These are phyloP conservation scores for Flueggea neowawraea DNA, from an alignment of 441 rosid genomes.

Conservation along the genomic window DNA sequence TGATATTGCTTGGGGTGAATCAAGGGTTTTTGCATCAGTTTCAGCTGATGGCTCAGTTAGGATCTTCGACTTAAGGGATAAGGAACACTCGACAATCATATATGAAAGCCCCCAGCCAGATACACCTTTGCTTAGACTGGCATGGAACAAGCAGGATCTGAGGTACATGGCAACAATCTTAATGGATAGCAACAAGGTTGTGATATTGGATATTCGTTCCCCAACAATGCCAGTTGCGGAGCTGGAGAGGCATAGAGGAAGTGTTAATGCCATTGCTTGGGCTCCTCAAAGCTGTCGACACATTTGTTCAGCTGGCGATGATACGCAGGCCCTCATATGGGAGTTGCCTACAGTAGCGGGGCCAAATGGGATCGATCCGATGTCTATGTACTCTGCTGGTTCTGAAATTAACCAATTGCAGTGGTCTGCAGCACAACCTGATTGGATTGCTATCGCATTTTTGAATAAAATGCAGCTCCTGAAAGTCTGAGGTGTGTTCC, in stretches of 20 bases:
- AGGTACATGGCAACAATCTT: slow-evolving; percentile 84
- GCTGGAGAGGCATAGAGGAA: slow-evolving; percentile 76
- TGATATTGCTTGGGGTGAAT: slow-evolving; percentile 97
- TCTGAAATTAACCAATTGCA: slow-evolving; percentile 89
- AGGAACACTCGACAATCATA: slow-evolving; percentile 90
- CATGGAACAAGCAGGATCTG: slow-evolving; percentile 95
- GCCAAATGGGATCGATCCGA: slow-evolving; percentile 91
- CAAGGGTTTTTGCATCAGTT: slow-evolving; percentile 87
- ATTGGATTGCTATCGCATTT: slow-evolving; percentile 87
- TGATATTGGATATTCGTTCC: slow-evolving; percentile 82
- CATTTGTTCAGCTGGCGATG: slow-evolving; percentile 89
- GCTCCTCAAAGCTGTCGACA: slow-evolving; percentile 87
- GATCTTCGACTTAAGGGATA: slow-evolving; percentile 84
- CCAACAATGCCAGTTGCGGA: slow-evolving; percentile 93
- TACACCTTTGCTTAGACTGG: slow-evolving; percentile 76
- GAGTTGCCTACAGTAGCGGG: slow-evolving; percentile 92
- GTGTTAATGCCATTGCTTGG: slow-evolving; percentile 93
- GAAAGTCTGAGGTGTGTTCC: slow-evolving; percentile 58
- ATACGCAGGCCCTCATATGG: slow-evolving; percentile 80
- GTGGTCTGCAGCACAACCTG: slow-evolving; percentile 82
- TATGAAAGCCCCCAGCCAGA: slow-evolving; percentile 94
- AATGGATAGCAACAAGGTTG: slow-evolving; percentile 95
- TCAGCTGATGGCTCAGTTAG: slow-evolving; percentile 96
- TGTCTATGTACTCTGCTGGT: slow-evolving; percentile 73
- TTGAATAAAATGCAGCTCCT: slow-evolving; percentile 82